These are phyloP conservation scores for Trametes cingulata DNA, from an alignment of 768 basidiomycete species.

Conservation along the genomic window DNA sequence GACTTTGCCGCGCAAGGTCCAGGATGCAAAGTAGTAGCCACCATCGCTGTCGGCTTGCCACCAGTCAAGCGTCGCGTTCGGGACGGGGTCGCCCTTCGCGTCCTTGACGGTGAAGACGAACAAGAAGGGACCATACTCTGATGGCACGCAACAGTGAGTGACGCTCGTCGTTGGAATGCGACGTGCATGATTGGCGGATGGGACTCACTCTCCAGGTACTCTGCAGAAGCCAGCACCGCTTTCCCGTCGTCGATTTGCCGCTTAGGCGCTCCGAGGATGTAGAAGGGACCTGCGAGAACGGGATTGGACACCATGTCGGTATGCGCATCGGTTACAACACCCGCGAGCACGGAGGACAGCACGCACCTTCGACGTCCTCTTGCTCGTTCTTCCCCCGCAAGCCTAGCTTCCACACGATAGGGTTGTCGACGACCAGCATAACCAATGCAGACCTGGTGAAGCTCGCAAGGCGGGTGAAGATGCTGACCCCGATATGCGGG, in stretches of 20 bases:
- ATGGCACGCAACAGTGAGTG: background rate
- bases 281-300: constrained; percentile 25
- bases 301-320: background rate
- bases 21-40: constrained; percentile 22
- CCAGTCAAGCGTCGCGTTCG: constrained; percentile 25
- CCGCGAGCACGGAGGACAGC: background rate
- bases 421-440: constrained; percentile 13
- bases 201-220: constrained; percentile 22
- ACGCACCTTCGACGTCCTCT: constrained; percentile 21
- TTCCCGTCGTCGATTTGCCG: constrained; percentile 29
- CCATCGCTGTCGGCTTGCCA: constrained; percentile 30
- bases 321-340: too few relatives aligned
- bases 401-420: constrained; percentile 7
- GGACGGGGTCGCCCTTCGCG: constrained; percentile 26
- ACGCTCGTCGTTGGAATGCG: too few relatives aligned
- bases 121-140: constrained; percentile 25
- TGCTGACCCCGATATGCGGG: constrained; percentile 7
- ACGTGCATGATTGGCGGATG: background rate
- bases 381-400: constrained; percentile 8
- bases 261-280: constrained; percentile 24
- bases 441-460: constrained; percentile 1
- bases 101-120: constrained; percentile 22
- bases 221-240: constrained; percentile 24
- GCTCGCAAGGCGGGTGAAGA: constrained; percentile 9
- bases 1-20: constrained; percentile 28